Conservation (phyloP, 1,284 basidiomycete genomes). For the Marasmius fiardii region DNA sequence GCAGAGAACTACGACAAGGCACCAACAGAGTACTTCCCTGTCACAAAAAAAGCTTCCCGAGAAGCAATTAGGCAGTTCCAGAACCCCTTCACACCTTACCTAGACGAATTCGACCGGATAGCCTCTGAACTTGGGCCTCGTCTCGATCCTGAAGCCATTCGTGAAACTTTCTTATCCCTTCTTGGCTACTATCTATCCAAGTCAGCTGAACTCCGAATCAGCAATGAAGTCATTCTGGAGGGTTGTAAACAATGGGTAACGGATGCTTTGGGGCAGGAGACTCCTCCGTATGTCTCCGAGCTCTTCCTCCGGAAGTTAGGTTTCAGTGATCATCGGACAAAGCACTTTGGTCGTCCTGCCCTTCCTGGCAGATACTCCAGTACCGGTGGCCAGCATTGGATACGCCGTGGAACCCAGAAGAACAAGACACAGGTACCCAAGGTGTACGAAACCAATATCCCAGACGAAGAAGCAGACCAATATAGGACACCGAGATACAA, state of each 20-base stretch:
- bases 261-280: not conserved
- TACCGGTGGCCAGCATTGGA: not conserved
- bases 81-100: slow-evolving; percentile 15
- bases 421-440: not conserved
- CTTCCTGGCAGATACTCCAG: too few relatives aligned
- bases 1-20: slow-evolving; percentile 46
- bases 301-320: not conserved
- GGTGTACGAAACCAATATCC: not conserved
- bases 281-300: not conserved
- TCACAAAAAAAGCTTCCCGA: not conserved
- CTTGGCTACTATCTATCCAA: slow-evolving; percentile 68
- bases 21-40: not conserved
- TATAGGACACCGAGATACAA: not conserved
- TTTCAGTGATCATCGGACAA: not conserved
- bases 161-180: slow-evolving; percentile 67
- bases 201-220: not conserved
- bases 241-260: not conserved
- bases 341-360: not conserved
- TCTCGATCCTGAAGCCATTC: slow-evolving; percentile 56
- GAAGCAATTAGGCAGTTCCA: not conserved
- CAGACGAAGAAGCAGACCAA: not conserved
- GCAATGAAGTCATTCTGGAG: not conserved
- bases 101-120: slow-evolving; percentile 25
- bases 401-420: not conserved
- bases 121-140: slow-evolving; percentile 33